These are phyloP conservation scores for Aspergillus sparsus DNA, from an alignment of 495 filamentous ascomycete species.

Conservation along the genomic window DNA sequence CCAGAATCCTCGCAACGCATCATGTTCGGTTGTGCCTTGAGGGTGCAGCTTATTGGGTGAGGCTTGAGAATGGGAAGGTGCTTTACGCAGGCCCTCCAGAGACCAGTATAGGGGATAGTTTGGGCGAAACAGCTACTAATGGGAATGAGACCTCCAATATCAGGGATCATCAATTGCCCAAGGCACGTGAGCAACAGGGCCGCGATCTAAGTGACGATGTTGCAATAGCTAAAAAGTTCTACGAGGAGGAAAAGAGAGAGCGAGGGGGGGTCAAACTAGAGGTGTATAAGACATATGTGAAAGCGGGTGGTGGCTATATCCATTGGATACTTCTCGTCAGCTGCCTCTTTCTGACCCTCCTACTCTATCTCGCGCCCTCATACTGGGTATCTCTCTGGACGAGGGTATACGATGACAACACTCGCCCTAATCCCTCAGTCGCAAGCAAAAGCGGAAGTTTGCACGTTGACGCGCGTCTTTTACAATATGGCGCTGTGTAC, in stretches of 20 bases:
- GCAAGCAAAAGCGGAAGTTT: background rate
- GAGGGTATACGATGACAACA: slow-evolving; percentile 17
- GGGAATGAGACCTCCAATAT: too few species aligned
- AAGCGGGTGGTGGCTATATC: slow-evolving; percentile 61
- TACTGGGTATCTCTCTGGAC: slow-evolving; percentile 78
- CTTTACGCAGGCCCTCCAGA: slow-evolving; percentile 34
- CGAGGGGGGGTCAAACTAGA: slow-evolving; percentile 60
- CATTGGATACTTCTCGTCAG: slow-evolving; percentile 59
- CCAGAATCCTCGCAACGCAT: slow-evolving; percentile 79
- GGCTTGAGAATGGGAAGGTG: slow-evolving; percentile 62
- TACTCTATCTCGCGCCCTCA: slow-evolving; percentile 13
- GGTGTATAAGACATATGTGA: slow-evolving; percentile 67
- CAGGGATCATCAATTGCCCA: too few species aligned
- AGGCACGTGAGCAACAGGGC: background rate
- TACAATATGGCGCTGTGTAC: slow-evolving; percentile 70
- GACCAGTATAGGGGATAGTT: slow-evolving; percentile 33
- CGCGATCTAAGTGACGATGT: slow-evolving; percentile 35
- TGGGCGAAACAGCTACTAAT: background rate
- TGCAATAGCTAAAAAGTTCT: slow-evolving; percentile 62
- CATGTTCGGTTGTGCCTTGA: slow-evolving; percentile 72
- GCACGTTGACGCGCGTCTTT: slow-evolving; percentile 32
- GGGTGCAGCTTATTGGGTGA: slow-evolving; percentile 68
- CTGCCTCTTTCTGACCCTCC: slow-evolving; percentile 50
- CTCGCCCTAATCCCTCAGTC: background rate
- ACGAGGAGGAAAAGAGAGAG: slow-evolving; percentile 71